A percentile compares a stretch with the other conserved stretches of the same genome.
phyloP scores from a whole-genome alignment of 1,284 basidiomycete species.

The Trichosporon asahii region DNA sequence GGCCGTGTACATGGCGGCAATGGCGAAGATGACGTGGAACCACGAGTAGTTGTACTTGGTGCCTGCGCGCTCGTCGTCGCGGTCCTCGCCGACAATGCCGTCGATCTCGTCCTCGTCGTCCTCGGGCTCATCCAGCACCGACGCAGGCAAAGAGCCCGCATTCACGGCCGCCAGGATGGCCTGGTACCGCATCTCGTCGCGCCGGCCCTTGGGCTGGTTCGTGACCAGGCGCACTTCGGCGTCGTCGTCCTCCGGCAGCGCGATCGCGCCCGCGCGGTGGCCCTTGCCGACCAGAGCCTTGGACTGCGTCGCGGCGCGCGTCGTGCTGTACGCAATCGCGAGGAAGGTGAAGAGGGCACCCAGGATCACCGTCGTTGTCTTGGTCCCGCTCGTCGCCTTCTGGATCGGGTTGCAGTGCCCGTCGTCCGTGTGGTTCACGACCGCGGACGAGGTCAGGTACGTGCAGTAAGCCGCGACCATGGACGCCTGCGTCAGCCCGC shows the following conservation, averaged over 20 bases:
- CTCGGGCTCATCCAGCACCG: slow-evolving; percentile 76
- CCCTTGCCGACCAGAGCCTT: slow-evolving; percentile 78
- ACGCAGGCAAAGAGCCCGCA: slow-evolving; percentile 92
- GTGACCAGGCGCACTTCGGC: slow-evolving; percentile 66
- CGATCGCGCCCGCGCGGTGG: slow-evolving; percentile 55
- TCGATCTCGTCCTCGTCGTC: slow-evolving; percentile 73
- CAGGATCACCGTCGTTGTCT: slow-evolving; percentile 81
- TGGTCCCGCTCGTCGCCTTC: slow-evolving; percentile 60
- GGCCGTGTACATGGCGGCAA: slow-evolving; percentile 96
- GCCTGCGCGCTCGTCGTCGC: slow-evolving; percentile 91
- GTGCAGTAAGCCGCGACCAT: slow-evolving; percentile 98
- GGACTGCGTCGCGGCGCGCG: slow-evolving; percentile 90
- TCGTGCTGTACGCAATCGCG: slow-evolving; percentile 96
- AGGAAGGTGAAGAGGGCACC: slow-evolving; percentile 96
- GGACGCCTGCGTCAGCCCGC: slow-evolving; percentile 88
- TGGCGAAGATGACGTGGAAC: slow-evolving; percentile 97
- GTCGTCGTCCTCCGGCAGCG: slow-evolving; percentile 57
- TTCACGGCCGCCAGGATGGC: slow-evolving; percentile 93
- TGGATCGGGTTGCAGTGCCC: slow-evolving; percentile 81
- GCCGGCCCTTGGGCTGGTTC: slow-evolving; percentile 73
- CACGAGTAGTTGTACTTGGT: slow-evolving; percentile 98
- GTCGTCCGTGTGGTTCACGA: slow-evolving; percentile 83
- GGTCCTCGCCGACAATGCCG: slow-evolving; percentile 63
- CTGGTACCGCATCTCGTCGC: slow-evolving; percentile 87
- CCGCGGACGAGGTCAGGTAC: slow-evolving; percentile 89